These are phyloP conservation scores for Xylariaceae sp. DNA, from an alignment of 2,329 filamentous ascomycete genomes.

Conservation along the genomic window DNA sequence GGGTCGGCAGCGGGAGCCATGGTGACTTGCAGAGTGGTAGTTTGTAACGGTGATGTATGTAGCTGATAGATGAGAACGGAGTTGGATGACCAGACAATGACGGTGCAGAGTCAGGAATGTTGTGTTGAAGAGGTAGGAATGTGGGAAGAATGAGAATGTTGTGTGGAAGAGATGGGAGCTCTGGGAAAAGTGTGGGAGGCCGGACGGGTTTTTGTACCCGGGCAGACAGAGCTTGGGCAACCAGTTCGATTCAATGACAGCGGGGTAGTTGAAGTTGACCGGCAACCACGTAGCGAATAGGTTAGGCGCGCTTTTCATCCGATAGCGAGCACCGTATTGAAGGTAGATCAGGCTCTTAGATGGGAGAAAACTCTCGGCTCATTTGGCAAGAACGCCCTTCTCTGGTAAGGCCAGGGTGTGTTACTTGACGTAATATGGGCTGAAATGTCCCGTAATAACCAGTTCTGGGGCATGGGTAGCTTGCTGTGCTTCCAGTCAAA, in stretches of 20 bases:
- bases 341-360: background rate
- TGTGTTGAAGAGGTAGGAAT: background rate
- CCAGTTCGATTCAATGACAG: background rate
- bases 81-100: background rate
- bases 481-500: background rate
- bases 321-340: background rate
- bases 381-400: background rate
- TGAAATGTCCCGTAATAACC: too few species aligned
- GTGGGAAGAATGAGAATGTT: background rate
- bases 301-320: background rate
- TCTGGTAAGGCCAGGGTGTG: too few species aligned
- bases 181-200: background rate
- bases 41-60: background rate
- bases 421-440: too few species aligned
- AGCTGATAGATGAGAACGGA: background rate
- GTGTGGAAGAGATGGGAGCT: background rate
- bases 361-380: background rate
- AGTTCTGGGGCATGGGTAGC: background rate
- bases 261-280: background rate
- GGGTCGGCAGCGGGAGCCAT: constrained; percentile 47
- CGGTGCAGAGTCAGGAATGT: background rate
- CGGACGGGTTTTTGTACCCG: too few species aligned
- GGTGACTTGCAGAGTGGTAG: constrained; percentile 16
- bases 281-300: background rate
- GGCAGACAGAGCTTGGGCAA: too few species aligned